Conservation (phyloP, 257 asterid genomes). For the Paulownia fortunei region DNA sequence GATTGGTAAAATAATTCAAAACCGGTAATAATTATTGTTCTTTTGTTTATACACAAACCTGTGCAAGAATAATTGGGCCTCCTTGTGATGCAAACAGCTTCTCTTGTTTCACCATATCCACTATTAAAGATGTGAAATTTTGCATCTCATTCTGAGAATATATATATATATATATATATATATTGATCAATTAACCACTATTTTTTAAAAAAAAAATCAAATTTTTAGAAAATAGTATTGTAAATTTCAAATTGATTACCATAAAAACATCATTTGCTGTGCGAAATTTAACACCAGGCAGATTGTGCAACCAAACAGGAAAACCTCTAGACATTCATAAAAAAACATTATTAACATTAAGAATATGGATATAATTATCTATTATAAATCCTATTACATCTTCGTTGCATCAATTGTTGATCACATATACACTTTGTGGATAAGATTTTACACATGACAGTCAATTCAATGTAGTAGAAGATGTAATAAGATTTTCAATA, state of each 20-base stretch:
- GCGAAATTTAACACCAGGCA: constrained; percentile 62
- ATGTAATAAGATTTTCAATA: no score
- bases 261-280: constrained; percentile 62
- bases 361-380: no score
- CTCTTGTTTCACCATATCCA: constrained; percentile 69
- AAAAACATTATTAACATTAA: background rate
- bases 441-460: no score
- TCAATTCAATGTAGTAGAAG: no score
- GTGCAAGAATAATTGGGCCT: constrained; percentile 85
- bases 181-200: background rate
- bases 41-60: constrained; percentile 37
- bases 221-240: background rate
- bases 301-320: constrained; percentile 78
- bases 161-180: background rate
- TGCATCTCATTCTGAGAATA: constrained; percentile 69
- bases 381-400: no score
- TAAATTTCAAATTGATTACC: constrained; percentile 34
- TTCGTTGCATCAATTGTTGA: no score
- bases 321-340: constrained; percentile 52
- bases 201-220: background rate
- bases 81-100: constrained; percentile 88
- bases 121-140: constrained; percentile 67
- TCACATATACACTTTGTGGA: no score
- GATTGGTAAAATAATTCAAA: background rate
- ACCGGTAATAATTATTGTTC: background rate